A percentile compares a stretch with the other conserved stretches of the same genome.
Conservation (phyloP, 345 rosid genomes). For the Camelina sativa region DNA sequence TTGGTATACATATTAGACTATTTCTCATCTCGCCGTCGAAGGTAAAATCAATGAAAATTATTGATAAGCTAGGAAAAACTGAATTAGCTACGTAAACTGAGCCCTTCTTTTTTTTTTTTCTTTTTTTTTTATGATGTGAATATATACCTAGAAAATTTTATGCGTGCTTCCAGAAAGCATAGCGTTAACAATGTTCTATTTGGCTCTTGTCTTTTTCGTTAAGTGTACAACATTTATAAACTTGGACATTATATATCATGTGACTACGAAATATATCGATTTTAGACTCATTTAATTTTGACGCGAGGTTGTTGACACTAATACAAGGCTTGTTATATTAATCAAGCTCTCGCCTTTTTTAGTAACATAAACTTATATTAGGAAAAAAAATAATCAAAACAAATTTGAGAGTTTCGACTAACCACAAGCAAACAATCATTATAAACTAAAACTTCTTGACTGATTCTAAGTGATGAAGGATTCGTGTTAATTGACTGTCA, state of each 20-base stretch:
- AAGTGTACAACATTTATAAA: conserved; percentile 1
- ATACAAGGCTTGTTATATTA: background rate
- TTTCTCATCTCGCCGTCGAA: background rate
- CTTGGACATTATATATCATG: background rate
- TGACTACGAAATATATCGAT: background rate
- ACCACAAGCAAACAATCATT: background rate
- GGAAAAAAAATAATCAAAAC: background rate
- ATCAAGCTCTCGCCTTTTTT: background rate
- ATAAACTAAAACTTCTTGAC: background rate
- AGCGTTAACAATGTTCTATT: conserved; percentile 13
- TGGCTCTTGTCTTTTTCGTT: background rate
- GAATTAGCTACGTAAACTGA: background rate
- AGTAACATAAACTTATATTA: conserved; percentile 11
- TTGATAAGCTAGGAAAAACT: conserved; percentile 17
- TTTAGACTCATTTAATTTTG: background rate
- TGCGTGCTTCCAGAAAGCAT: conserved; percentile 15
- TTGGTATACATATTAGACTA: background rate
- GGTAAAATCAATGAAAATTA: background rate
- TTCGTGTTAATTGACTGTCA: background rate
- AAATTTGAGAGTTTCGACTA: background rate
- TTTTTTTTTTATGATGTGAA: background rate
- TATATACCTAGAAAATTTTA: background rate
- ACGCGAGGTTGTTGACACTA: conserved; percentile 9
- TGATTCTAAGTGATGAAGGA: background rate
- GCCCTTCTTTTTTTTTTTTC: background rate